Evolutionary conservation across 352 stramenopile species (phyloP).

Genomic region (Pythium plurisporium): DNA sequence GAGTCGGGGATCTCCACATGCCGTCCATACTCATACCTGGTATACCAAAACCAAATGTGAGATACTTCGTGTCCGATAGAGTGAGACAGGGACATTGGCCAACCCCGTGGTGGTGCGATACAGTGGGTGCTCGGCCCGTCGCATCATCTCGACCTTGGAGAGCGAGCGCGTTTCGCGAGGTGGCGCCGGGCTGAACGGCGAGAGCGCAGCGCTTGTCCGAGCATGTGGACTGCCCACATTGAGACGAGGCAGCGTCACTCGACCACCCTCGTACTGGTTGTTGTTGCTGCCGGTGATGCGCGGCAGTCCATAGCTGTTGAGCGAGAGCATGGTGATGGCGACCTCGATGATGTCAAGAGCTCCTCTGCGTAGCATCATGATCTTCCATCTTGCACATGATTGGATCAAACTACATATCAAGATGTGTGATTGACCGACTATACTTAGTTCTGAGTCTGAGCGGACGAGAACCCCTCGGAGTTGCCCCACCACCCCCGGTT

Average conservation of each 20-base stretch:
- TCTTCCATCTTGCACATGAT: neutral
- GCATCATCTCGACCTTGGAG: slow-evolving; percentile 47
- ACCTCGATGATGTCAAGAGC: neutral
- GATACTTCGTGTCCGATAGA: no score
- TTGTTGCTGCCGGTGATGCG: slow-evolving; percentile 12
- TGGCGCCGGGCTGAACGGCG: slow-evolving; percentile 20
- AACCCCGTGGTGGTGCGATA: slow-evolving; percentile 55
- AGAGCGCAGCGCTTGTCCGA: slow-evolving; percentile 7
- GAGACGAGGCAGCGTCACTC: slow-evolving; percentile 40
- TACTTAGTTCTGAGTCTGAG: neutral
- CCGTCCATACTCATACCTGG: slow-evolving; percentile 55
- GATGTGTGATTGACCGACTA: neutral
- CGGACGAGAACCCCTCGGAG: neutral
- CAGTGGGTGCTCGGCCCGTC: slow-evolving; percentile 34
- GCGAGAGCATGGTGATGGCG: slow-evolving; percentile 17
- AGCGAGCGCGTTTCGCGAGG: slow-evolving; percentile 38
- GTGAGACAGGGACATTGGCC: neutral
- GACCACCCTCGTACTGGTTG: slow-evolving; percentile 5
- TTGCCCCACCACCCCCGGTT: no score
- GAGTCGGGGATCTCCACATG: slow-evolving; percentile 52
- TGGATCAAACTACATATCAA: neutral
- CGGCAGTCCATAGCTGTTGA: slow-evolving; percentile 47
- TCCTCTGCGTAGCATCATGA: no score
- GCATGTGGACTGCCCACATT: slow-evolving; percentile 19
- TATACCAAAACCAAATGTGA: neutral